Percentiles rank a stretch among this genome's conserved stretches.
Conservation (phyloP, 768 basidiomycete species). For the Termitomyces sp. region DNA sequence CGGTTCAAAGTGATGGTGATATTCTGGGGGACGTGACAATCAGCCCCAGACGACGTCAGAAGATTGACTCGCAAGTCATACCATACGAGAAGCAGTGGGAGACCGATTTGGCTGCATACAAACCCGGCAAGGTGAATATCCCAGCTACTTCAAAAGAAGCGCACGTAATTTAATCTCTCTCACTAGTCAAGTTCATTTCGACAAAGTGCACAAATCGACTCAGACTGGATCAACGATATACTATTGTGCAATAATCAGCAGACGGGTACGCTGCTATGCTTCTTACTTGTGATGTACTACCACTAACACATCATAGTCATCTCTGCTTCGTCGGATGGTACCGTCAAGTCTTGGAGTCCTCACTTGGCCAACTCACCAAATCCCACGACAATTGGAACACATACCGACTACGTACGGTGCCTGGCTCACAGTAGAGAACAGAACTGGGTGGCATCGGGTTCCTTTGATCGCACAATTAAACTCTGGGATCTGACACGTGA, state of each 20-base stretch:
- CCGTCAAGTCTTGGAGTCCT: slow-evolving; percentile 91
- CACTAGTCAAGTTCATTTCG: slow-evolving; percentile 69
- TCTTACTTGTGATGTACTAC: neutral
- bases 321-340: slow-evolving; percentile 94
- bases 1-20: slow-evolving; percentile 63
- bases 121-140: slow-evolving; percentile 40
- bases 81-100: slow-evolving; percentile 81
- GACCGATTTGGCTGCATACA: slow-evolving; percentile 53
- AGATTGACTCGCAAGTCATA: slow-evolving; percentile 32
- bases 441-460: slow-evolving; percentile 89
- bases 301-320: slow-evolving; percentile 48
- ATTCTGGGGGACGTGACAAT: slow-evolving; percentile 65
- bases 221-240: slow-evolving; percentile 97
- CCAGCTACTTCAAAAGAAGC: neutral
- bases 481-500: slow-evolving; percentile 80
- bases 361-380: slow-evolving; percentile 58
- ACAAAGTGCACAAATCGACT: slow-evolving; percentile 85
- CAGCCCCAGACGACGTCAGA: slow-evolving; percentile 28
- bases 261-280: slow-evolving; percentile 48
- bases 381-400: slow-evolving; percentile 67
- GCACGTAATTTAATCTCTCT: neutral
- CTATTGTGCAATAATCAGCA: slow-evolving; percentile 89
- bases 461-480: slow-evolving; percentile 91
- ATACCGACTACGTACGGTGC: slow-evolving; percentile 85
- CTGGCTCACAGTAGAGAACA: slow-evolving; percentile 73